These are phyloP conservation scores for Fusarium buxicola DNA, from an alignment of 2,329 filamentous ascomycete species.

Conservation along the genomic window DNA sequence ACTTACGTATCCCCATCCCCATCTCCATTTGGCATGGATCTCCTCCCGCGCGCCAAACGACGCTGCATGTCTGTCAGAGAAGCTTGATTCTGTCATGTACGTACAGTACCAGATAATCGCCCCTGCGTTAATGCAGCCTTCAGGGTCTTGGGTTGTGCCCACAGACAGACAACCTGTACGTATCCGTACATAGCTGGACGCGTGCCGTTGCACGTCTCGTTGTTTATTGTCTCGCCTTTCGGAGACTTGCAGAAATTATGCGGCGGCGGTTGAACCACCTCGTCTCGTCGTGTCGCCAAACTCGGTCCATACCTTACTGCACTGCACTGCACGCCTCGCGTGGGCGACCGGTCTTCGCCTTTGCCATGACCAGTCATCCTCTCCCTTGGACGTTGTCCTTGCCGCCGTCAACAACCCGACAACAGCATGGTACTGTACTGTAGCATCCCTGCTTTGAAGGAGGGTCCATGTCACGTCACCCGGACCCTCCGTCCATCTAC, in stretches of 20 bases:
- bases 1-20: slow-evolving; percentile 11
- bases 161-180: too few relatives aligned
- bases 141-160: too few relatives aligned
- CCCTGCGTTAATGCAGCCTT: slow-evolving; percentile 11
- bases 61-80: slow-evolving; percentile 21
- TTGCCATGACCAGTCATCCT: slow-evolving; percentile 13
- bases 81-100: slow-evolving; percentile 4
- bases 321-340: not conserved
- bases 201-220: slow-evolving; percentile 6
- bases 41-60: slow-evolving; percentile 13
- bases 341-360: not conserved
- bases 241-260: not conserved
- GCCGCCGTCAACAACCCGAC: not conserved
- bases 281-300: slow-evolving; percentile 13
- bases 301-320: slow-evolving; percentile 6
- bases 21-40: not conserved
- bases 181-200: too few relatives aligned
- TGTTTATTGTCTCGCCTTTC: not conserved
- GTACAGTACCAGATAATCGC: slow-evolving; percentile 4
- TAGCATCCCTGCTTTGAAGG: slow-evolving; percentile 20
- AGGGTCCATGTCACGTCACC: slow-evolving; percentile 33
- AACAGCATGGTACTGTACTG: not conserved
- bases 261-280: slow-evolving; percentile 1
- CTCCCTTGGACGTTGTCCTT: not conserved
- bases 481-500: slow-evolving; percentile 30